phyloP scores from a whole-genome alignment of 225 moss, liverwort and hornwort species.

The Antitrichia curtipendula region DNA sequence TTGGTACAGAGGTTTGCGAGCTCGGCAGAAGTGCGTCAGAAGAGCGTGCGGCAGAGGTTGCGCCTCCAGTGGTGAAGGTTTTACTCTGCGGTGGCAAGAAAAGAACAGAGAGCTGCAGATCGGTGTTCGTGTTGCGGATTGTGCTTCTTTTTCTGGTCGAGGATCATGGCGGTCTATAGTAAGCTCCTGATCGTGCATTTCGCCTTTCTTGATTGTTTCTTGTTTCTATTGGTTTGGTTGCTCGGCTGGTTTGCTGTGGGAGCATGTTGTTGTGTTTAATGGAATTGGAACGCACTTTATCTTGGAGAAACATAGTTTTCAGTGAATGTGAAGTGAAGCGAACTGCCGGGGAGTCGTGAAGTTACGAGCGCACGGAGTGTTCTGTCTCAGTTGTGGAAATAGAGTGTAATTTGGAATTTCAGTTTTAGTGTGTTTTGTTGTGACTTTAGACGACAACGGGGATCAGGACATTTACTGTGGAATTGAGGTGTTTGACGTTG shows the following conservation, averaged over 20 bases:
- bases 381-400: neutral
- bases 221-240: neutral
- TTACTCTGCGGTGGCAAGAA: neutral
- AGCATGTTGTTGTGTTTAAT: neutral
- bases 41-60: neutral
- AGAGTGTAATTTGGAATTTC: neutral
- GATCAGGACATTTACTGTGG: neutral
- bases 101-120: neutral
- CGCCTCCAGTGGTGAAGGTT: neutral
- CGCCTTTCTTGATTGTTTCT: neutral
- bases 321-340: neutral
- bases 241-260: neutral
- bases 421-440: neutral
- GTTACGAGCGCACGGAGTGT: neutral
- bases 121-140: neutral
- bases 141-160: neutral
- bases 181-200: neutral
- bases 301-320: neutral
- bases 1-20: neutral
- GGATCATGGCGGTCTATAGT: conserved; percentile 20
- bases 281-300: neutral
- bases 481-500: neutral
- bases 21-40: neutral
- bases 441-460: neutral
- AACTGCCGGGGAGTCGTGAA: neutral